Percentiles rank a stretch among this genome's conserved stretches.
These are phyloP conservation scores for Patellifolia procumbens DNA, from an alignment of 179 eudicot species.

Conservation along the genomic window DNA sequence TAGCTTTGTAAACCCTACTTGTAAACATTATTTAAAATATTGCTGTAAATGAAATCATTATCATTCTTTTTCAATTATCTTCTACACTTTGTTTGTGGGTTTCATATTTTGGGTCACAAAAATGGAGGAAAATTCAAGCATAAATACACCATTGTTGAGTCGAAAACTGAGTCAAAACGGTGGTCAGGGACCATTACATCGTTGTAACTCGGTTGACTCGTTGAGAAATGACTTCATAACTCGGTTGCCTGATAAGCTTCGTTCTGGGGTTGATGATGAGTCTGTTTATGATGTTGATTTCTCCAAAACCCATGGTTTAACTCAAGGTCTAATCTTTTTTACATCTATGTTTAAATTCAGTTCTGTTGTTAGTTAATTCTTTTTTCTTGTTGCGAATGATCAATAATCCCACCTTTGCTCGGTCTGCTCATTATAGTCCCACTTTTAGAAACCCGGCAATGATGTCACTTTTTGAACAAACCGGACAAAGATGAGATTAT, in stretches of 20 bases:
- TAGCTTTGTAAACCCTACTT: too few species aligned
- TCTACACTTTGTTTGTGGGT: neutral
- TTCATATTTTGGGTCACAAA: neutral
- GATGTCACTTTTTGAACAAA: neutral
- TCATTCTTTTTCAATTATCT: too few species aligned
- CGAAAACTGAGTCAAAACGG: constrained; percentile 35
- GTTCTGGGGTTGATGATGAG: constrained; percentile 59
- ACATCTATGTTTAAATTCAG: too few species aligned
- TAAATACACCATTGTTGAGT: constrained; percentile 40
- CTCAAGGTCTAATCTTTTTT: constrained; percentile 44
- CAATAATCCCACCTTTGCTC: too few species aligned
- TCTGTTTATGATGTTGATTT: constrained; percentile 50
- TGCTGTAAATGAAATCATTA: too few species aligned
- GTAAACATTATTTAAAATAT: too few species aligned
- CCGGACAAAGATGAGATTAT: too few species aligned
- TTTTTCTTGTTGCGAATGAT: neutral
- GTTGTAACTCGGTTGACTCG: constrained; percentile 42
- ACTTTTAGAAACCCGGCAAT: too few species aligned
- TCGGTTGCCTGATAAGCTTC: constrained; percentile 67
- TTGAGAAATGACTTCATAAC: constrained; percentile 63
- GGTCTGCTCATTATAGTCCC: too few species aligned
- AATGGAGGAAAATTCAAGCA: constrained; percentile 34
- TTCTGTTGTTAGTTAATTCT: neutral
- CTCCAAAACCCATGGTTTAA: constrained; percentile 49
- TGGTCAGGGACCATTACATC: too few species aligned